A percentile compares a stretch with the other conserved stretches of the same genome.
phyloP scores from a whole-genome alignment of 306 rosid species.

The Quercus robur region DNA sequence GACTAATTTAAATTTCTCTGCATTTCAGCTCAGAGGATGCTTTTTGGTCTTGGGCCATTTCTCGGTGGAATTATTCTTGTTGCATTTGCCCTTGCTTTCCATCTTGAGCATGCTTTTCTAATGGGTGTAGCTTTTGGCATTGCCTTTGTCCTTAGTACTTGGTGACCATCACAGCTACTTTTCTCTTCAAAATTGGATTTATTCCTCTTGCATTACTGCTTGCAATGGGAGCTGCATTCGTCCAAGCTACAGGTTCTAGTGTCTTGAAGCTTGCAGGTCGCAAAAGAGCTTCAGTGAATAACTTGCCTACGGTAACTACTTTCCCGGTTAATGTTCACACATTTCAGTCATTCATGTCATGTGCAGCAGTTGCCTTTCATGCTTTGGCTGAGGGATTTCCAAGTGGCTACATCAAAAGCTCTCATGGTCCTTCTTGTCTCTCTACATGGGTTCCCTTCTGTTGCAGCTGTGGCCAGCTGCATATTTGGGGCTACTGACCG shows the following conservation, averaged over 20 bases:
- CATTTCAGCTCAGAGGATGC: conserved; percentile 87
- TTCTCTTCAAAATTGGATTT: conserved; percentile 70
- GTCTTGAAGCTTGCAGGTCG: conserved; percentile 52
- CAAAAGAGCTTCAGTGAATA: conserved; percentile 54
- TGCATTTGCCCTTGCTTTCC: conserved; percentile 75
- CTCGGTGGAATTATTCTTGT: conserved; percentile 80
- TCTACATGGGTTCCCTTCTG: conserved; percentile 91
- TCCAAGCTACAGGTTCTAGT: conserved; percentile 55
- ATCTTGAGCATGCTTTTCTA: conserved; percentile 78
- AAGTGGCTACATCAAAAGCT: conserved; percentile 95
- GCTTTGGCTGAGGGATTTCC: conserved; percentile 98
- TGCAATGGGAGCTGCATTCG: conserved; percentile 59
- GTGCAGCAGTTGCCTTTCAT: conserved; percentile 84
- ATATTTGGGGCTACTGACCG: conserved; percentile 87
- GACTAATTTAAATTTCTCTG: conserved; percentile 19
- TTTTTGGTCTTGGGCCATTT: conserved; percentile 87
- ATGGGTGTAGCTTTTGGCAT: conserved; percentile 94
- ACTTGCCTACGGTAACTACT: conserved; percentile 47
- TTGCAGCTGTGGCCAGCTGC: conserved; percentile 98
- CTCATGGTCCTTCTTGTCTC: conserved; percentile 97
- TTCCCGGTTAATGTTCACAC: conserved; percentile 77
- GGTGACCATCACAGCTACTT: conserved; percentile 87
- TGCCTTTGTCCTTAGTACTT: conserved; percentile 90
- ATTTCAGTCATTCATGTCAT: conserved; percentile 85
- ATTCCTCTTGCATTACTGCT: conserved; percentile 52